Evolutionary conservation across 2,329 filamentous ascomycete genomes (phyloP).

Genomic region (Nigrospora sphaerica): DNA sequence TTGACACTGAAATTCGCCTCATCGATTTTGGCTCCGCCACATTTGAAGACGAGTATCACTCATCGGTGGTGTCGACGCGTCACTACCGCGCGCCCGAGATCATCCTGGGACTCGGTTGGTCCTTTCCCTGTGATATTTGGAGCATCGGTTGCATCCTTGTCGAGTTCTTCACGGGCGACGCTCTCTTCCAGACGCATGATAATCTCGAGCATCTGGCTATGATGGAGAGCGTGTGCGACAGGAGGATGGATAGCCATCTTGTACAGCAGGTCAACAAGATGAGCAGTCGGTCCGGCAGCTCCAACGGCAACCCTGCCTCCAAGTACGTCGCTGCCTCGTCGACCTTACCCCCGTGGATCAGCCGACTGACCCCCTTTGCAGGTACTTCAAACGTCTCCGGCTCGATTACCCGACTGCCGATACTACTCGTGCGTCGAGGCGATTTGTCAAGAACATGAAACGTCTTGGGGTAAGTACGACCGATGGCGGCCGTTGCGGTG

Average conservation of each 20-base stretch:
- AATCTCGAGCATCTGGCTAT: slow-evolving; percentile 69
- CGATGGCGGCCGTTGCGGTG: neutral
- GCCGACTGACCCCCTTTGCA: slow-evolving; percentile 18
- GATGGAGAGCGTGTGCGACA: slow-evolving; percentile 63
- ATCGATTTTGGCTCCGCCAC: slow-evolving; percentile 69
- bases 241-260: slow-evolving; percentile 50
- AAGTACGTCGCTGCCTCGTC: slow-evolving; percentile 39
- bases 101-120: slow-evolving; percentile 64
- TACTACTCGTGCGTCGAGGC: slow-evolving; percentile 55
- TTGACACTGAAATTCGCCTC: slow-evolving; percentile 62
- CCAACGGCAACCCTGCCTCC: slow-evolving; percentile 51
- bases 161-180: slow-evolving; percentile 66
- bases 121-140: slow-evolving; percentile 67
- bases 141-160: slow-evolving; percentile 68
- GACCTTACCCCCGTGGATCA: neutral
- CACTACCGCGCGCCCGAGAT: slow-evolving; percentile 67
- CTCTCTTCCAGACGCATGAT: slow-evolving; percentile 65
- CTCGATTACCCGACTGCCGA: slow-evolving; percentile 59
- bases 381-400: slow-evolving; percentile 60
- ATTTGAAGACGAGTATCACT: slow-evolving; percentile 68
- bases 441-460: slow-evolving; percentile 70
- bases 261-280: slow-evolving; percentile 51
- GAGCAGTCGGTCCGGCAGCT: slow-evolving; percentile 47
- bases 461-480: slow-evolving; percentile 46
- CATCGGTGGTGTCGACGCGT: slow-evolving; percentile 62